Evolutionary conservation across 1,139 yeast species (phyloP), one percentile per base, ranked within the genome.

Genomic region (Yamadazyma dendronema): DNA sequence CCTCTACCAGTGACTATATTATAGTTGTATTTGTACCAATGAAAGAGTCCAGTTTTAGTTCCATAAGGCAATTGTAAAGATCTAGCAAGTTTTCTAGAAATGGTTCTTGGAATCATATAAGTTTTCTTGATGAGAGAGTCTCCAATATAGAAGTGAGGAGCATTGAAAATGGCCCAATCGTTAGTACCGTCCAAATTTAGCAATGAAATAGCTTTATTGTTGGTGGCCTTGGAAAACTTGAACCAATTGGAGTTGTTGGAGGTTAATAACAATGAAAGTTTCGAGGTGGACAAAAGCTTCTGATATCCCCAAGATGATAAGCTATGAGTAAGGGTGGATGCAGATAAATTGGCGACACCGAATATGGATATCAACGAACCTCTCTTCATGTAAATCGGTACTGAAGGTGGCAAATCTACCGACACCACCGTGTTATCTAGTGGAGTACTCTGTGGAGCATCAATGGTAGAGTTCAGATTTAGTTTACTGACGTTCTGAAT

Each of bases 131-230:
- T 52, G 32, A 80, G 57, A 1, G 81, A 67, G 24, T 69, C 63
- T 1, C 86, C 86, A 2, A 74, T 57, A 45, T 68, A 77, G 1
- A 69, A 74, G 35, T 76, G 77, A 19, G 81, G 53, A 0, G 79
- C 67, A 31, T 72, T 62, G 33, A 81, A 60, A 3, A 81, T 42
- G 1, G 83, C 83, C 84, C 85, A 81, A 48, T 81, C 87, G 17
- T 58, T 58, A 1, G 73, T 59, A 1, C 87, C 87, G 44, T 81
- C 84, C 39, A 81, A 53, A 4, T 61, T 47, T 26, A 81, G 44
- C 30, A 62, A 62, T 3, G 50, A 44, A 4, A 49, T 28, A 2
- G 52, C 34, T 27, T 43, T 48, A 5, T 34, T 33, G 35, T 54
- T 52, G 9, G 53, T 48, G 2, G 49, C 26, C 19, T 47, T 44